Evolutionary conservation across 345 rosid species (phyloP), one percentile per base, ranked within the genome.

Genomic region (Sonneratia caseolaris): DNA sequence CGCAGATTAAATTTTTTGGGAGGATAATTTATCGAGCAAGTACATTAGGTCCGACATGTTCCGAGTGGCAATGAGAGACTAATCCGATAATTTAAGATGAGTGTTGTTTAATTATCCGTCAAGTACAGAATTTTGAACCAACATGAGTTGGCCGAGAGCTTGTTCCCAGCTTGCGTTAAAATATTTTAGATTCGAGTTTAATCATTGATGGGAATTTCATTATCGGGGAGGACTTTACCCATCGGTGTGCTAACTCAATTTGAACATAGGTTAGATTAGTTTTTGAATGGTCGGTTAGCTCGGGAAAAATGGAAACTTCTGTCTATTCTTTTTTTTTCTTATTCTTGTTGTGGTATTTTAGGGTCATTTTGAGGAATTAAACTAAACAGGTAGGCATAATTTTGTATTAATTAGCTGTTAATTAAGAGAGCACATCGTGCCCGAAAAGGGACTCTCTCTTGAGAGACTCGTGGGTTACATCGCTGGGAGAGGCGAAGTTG

Each of bases 351-450:
- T 9, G 61, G 32, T 27, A 27, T 64, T 27, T 27, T 27, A 22
- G 42, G 40, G 15, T 7, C 19, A 37, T 1, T 5, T 27, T 9
- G 19, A 53, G 14, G 6, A 62, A 71, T 42, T 4, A 62, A 13
- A 35, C 3, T 53, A 40, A 59, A 19, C 66, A 62, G 2, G 6
- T 3, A 37, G 5, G 12, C 13, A 61, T 61, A 0, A 35, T 62
- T 12, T 53, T 53, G 0, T 53, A 53, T 53, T 53, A 53, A 62
- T 45, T 21, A 62, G n/a, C 42, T 48, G 11, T 49, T 70, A 22
- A 67, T 76, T 76, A 76, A 37, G 79, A 76, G 48, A 76, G 72
- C 75, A 72, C 68, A 53, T 76, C 75, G 43, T 76, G 79, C 11
- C 79, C 79, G 47, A 72, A 76, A 49, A 76, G 45, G 72, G 61